Evolutionary conservation across 2,329 filamentous ascomycete species (phyloP).

Genomic region (Penicillium sp.): DNA sequence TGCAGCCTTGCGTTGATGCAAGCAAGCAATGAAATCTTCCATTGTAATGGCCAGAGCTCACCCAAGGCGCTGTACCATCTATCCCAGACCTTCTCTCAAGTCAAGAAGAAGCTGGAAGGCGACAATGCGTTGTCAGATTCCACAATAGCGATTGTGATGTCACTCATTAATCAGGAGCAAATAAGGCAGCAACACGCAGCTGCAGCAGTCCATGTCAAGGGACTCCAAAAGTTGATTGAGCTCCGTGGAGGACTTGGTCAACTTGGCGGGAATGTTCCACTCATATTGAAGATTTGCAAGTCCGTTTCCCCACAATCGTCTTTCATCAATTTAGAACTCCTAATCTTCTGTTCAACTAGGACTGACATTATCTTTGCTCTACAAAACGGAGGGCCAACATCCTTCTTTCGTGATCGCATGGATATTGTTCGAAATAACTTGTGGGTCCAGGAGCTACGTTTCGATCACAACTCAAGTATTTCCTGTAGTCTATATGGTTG

Average conservation of each 20-base stretch:
- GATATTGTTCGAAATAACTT: background rate
- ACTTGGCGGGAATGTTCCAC: slow-evolving; percentile 4
- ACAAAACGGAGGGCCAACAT: background rate
- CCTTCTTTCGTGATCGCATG: slow-evolving; percentile 14
- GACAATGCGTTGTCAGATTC: slow-evolving; percentile 10
- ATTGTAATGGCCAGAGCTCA: background rate
- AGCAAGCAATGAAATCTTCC: slow-evolving; percentile 11
- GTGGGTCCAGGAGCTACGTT: background rate
- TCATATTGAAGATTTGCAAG: slow-evolving; percentile 12
- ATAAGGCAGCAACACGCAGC: slow-evolving; percentile 1
- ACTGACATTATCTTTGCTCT: background rate
- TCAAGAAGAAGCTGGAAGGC: slow-evolving; percentile 6
- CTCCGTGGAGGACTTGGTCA: slow-evolving; percentile 10
- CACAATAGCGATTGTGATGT: slow-evolving; percentile 6
- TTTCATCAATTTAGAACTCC: background rate
- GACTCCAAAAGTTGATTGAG: slow-evolving; percentile 6
- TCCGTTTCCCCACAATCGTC: background rate
- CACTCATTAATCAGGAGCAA: slow-evolving; percentile 10
- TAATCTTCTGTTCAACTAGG: background rate
- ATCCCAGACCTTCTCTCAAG: slow-evolving; percentile 6
- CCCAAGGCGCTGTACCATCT: slow-evolving; percentile 9
- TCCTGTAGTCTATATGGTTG: background rate
- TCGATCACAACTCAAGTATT: background rate
- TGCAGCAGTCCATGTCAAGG: slow-evolving; percentile 5
- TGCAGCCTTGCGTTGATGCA: slow-evolving; percentile 11